Conservation (phyloP, 2,329 filamentous ascomycete genomes). For the Blastomyces emzantsi region DNA sequence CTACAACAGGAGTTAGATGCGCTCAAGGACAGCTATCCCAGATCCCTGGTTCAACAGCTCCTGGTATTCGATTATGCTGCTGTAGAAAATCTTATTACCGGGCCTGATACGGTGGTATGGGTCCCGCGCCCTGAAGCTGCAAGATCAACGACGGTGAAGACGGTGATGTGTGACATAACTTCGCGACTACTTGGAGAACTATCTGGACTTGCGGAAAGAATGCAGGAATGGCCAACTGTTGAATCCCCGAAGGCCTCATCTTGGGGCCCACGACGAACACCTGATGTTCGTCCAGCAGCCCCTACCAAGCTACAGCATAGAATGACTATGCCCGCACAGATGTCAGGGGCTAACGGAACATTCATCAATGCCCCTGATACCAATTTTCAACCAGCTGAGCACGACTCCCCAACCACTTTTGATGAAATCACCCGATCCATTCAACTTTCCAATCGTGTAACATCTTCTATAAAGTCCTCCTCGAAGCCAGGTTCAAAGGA, state of each 20-base stretch:
- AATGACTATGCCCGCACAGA: constrained; percentile 68
- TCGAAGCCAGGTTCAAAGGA: constrained; percentile 41
- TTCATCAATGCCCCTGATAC: constrained; percentile 33
- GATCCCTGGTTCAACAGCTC: constrained; percentile 67
- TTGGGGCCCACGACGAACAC: constrained; percentile 43
- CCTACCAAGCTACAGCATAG: constrained; percentile 55
- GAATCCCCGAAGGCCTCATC: constrained; percentile 58
- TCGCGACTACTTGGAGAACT: constrained; percentile 66
- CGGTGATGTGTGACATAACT: constrained; percentile 69
- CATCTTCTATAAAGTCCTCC: constrained; percentile 29
- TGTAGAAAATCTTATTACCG: constrained; percentile 46
- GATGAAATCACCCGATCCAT: constrained; percentile 43
- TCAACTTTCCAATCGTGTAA: constrained; percentile 30
- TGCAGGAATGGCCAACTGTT: constrained; percentile 64
- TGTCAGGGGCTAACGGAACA: constrained; percentile 36
- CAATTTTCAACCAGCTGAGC: constrained; percentile 24
- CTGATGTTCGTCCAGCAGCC: constrained; percentile 28
- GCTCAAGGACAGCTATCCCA: constrained; percentile 62
- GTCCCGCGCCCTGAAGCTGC: constrained; percentile 61
- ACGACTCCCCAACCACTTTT: constrained; percentile 46
- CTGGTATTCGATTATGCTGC: constrained; percentile 67
- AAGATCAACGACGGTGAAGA: constrained; percentile 71
- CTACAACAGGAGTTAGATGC: constrained; percentile 57
- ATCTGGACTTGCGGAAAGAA: constrained; percentile 61
- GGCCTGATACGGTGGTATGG: constrained; percentile 56